These are phyloP conservation scores for Neurospora tetraspora DNA, from an alignment of 495 filamentous ascomycete species.

Conservation along the genomic window DNA sequence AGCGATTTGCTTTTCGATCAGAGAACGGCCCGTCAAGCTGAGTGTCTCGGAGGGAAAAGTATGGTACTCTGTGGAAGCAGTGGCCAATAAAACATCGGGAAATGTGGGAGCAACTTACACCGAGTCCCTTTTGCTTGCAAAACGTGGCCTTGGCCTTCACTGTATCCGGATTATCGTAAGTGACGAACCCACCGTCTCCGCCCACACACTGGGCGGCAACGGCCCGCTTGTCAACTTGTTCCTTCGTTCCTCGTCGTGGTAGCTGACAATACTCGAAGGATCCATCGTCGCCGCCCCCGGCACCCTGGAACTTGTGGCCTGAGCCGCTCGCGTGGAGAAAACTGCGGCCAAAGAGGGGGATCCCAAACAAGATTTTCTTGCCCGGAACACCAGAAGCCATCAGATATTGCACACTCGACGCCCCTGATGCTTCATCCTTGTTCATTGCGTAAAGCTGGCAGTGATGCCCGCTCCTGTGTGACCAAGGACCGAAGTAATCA, in stretches of 20 bases:
- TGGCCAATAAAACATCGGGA: background rate
- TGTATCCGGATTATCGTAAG: slow-evolving; percentile 75
- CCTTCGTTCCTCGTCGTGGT: slow-evolving; percentile 58
- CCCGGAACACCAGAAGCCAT: slow-evolving; percentile 55
- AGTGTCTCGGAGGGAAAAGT: background rate
- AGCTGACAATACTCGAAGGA: slow-evolving; percentile 74
- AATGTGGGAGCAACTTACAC: slow-evolving; percentile 30
- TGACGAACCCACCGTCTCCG: slow-evolving; percentile 76
- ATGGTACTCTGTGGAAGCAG: background rate
- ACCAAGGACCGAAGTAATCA: slow-evolving; percentile 81
- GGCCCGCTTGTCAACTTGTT: slow-evolving; percentile 54
- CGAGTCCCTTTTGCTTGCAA: slow-evolving; percentile 64
- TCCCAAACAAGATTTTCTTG: slow-evolving; percentile 67
- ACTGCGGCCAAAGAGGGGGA: slow-evolving; percentile 73
- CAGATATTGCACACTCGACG: slow-evolving; percentile 57
- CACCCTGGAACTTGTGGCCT: slow-evolving; percentile 52
- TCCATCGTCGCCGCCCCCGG: slow-evolving; percentile 61
- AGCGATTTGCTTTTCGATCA: slow-evolving; percentile 1
- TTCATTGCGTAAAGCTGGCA: slow-evolving; percentile 62
- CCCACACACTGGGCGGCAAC: slow-evolving; percentile 70
- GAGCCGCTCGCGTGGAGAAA: slow-evolving; percentile 58
- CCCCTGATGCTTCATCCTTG: slow-evolving; percentile 49
- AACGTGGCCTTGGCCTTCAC: slow-evolving; percentile 79
- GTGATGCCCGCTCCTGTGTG: slow-evolving; percentile 59
- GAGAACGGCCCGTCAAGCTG: background rate